A percentile compares a stretch with the other conserved stretches of the same genome.
Conservation (phyloP, 1,139 yeast genomes). For the Magnusiomyces tetraspermus region DNA sequence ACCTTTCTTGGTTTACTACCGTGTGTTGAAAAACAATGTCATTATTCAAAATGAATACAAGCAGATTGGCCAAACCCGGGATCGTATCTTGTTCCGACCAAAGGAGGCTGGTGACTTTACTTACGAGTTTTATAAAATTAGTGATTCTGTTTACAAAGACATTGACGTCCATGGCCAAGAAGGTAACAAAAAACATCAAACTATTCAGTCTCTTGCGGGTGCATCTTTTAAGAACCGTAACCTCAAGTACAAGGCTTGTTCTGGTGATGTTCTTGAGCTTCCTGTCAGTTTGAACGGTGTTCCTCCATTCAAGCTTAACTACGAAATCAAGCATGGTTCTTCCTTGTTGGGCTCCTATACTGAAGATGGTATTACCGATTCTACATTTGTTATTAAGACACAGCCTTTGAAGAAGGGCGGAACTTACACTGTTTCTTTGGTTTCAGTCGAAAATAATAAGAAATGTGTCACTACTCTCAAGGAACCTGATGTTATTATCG, state of each 20-base stretch:
- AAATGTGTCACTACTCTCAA: conserved; percentile 65
- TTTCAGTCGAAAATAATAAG: conserved; percentile 59
- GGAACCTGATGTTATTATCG: conserved; percentile 48
- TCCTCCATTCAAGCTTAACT: conserved; percentile 63
- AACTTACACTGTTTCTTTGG: conserved; percentile 50
- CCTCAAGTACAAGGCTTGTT: conserved; percentile 33
- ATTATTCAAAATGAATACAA: conserved; percentile 15
- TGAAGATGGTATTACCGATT: conserved; percentile 37
- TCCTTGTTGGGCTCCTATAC: conserved; percentile 38
- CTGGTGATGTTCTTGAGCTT: conserved; percentile 40
- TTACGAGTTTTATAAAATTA: conserved; percentile 48
- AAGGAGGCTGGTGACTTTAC: conserved; percentile 71
- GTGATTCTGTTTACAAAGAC: conserved; percentile 31
- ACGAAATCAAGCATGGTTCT: conserved; percentile 52
- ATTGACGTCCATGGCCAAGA: conserved; percentile 20
- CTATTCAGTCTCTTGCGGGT: conserved; percentile 32
- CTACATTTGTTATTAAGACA: conserved; percentile 40
- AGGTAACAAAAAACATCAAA: conserved; percentile 25
- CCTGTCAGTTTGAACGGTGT: conserved; percentile 63
- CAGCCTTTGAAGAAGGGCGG: conserved; percentile 59
- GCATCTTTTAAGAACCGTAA: conserved; percentile 28
- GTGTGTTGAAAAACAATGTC: conserved; percentile 34
- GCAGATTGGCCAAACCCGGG: conserved; percentile 32
- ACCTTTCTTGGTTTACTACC: conserved; percentile 66
- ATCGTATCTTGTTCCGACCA: conserved; percentile 63